Base-by-base conservation (phyloP, 2,329 filamentous ascomycete genomes). In the Zymoseptoria ardabiliae region DNA sequence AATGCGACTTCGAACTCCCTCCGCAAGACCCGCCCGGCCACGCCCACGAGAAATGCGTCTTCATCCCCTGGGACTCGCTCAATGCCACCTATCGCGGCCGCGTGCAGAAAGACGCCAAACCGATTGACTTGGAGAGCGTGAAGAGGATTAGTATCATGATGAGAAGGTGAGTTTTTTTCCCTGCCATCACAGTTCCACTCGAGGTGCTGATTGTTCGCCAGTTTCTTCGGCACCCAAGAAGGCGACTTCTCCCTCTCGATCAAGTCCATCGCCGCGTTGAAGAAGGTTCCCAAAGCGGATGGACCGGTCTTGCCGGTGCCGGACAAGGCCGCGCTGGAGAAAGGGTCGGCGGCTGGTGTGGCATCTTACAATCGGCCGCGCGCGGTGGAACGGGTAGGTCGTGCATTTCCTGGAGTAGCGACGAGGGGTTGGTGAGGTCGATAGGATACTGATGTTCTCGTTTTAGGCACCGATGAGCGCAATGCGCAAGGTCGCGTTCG, bases 71-170 rank as follows among this genome's bases (percentile, higher is more conserved):
- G 85, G 72, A 72, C 11, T 79, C 81, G 22, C 83, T 95, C 63
- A 84, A 82, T 69, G 77, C 89, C 1, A 93, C 87, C 1, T 94
- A 91, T 73, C 79, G 90, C 3, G 90, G 90, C 0, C 83, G 81
- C 67, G 79, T 85, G 61, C 81, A 83, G 70, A 74, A 81, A 19
- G 85, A 88, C 73, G 82, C 82, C 0, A 72, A 78, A 58, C 78
- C 81, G 4, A 71, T 94, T 65, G 77, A 91, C 66, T 68, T 82
- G 63, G 77, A 77, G 53, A 76, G 77, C 50, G 77, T 94, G 48
- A 87, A 83, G 74, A 79, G 88, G 53, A 77, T 93, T 28, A 86
- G 85, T 55, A 78, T 94, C 60, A 92, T 94, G 90, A 88, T 89
- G 79, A 78, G 90, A 71, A 94, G 90, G 89, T 90, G 73, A 60